Evolutionary conservation across 192 early-diverging fungal genomes (phyloP), one percentile per base, ranked within the genome.

Genomic region (Podila clonocystis): DNA sequence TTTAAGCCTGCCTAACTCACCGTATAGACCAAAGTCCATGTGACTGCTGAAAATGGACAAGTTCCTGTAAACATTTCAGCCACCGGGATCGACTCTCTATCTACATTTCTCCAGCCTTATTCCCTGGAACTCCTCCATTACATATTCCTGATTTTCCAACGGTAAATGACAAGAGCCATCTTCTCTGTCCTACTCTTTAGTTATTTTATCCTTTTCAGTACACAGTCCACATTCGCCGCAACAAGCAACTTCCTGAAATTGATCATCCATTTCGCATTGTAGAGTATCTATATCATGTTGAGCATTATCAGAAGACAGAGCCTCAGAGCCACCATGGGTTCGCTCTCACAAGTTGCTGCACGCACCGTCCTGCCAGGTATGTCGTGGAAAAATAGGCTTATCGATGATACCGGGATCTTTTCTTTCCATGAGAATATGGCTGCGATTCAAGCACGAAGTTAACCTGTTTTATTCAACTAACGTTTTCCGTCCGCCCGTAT

Each of bases 31-130:
- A n/a, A n/a, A n/a, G n/a, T n/a, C n/a, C 24, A 30, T 9, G 52
- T 41, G 74, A 75, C 74, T 75, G 62, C 50, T 22, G 4, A 45
- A 36, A 34, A 22, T 24, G 26, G 41, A 55, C 5, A 30, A 5
- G 59, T 28, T 1, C 59, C 22, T 5, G 30, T 77, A 67, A 79
- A 71, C 75, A 72, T 67, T 19, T 24, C 68, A 80, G 76, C 76
- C 76, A 80, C 76, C 76, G 75, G 75, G 75, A 77, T 70, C 62
- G 50, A 28, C 29, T 61, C 9, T 61, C 28, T 61, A n/a, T n/a
- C 59, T 6, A 12, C 26, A 3, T 61, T 61, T 6, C 30, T 45
- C 8, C 59, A 31, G 9, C 13, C 11, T 33, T 26, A 28, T 61
- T 24, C 58, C 30, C 24, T 33, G 33, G 2, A 19, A 30, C 59